These are phyloP conservation scores for Caryocar brasiliense DNA, from an alignment of 441 rosid genomes.

Conservation along the genomic window DNA sequence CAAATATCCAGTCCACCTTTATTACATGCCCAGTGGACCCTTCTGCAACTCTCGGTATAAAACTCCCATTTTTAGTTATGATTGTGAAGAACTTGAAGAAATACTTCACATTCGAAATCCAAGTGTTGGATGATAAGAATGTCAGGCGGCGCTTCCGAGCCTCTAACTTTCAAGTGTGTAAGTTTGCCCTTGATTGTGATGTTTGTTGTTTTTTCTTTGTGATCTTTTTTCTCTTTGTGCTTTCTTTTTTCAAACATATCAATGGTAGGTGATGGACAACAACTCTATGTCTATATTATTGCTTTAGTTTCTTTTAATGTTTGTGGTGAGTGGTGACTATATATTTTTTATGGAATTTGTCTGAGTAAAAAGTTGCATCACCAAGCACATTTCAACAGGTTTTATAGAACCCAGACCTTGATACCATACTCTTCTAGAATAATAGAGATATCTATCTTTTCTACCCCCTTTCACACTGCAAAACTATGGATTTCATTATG, in stretches of 20 bases:
- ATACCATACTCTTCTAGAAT: too few relatives aligned
- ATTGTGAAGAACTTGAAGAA: slow-evolving; percentile 83
- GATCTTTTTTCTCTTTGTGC: not conserved
- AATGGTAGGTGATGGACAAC: not conserved
- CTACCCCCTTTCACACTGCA: too few relatives aligned
- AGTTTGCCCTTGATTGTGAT: slow-evolving; percentile 33
- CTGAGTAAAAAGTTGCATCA: too few relatives aligned
- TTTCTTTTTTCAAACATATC: not conserved
- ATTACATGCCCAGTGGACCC: slow-evolving; percentile 92
- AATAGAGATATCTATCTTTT: too few relatives aligned
- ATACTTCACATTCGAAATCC: slow-evolving; percentile 89
- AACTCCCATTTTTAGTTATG: slow-evolving; percentile 84
- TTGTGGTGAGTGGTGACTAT: too few relatives aligned
- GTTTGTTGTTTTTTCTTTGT: slow-evolving; percentile 1
- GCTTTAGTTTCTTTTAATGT: too few relatives aligned
- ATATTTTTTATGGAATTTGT: too few relatives aligned
- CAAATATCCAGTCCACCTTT: slow-evolving; percentile 75
- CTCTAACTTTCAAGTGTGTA: slow-evolving; percentile 95
- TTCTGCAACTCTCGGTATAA: slow-evolving; percentile 85
- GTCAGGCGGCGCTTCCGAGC: slow-evolving; percentile 90
- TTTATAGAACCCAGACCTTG: too few relatives aligned
- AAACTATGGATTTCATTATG: too few relatives aligned
- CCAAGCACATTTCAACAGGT: too few relatives aligned
- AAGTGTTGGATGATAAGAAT: slow-evolving; percentile 89
- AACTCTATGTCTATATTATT: not conserved